Evolutionary conservation across 176 grass and related monocot species (phyloP), one percentile per base, ranked within the genome.

Genomic region (Oryza australiensis): DNA sequence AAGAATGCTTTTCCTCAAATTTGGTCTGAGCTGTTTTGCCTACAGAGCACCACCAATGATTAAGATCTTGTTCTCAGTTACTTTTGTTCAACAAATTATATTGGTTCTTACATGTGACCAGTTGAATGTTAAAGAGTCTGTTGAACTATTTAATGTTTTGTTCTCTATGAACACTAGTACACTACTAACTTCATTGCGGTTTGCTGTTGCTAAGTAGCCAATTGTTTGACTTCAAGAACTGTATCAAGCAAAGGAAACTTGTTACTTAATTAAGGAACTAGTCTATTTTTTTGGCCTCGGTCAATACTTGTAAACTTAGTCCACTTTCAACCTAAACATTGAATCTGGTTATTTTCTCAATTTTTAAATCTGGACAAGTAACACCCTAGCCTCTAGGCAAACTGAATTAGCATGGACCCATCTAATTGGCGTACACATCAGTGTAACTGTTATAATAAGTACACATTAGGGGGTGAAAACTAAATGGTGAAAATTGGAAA

Each of bases 1-100:
- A 74, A 34, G 5, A 72, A 67, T 42, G 29, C 40, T 78, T 83
- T 87, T 75, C 32, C 45, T 84, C 11, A 9, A 68, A 40, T 75
- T 11, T 59, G 16, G 3, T 62, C 37, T 38, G 5, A 46, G n/a
- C 34, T 60, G 0, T 46, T 67, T 71, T 57, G 13, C 41, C 26
- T 82, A 64, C 43, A 35, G 7, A 24, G 22, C 10, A 45, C 28
- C 53, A 46, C 9, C 69, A 80, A 76, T 86, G 11, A 27, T 38
- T 33, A 72, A 70, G 8, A 11, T 87, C 26, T 71, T n/a, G 28
- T 89, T 75, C 27, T 46, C 62, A 42, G 37, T 37, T 85, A 46
- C 28, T 41, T 49, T 42, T 73, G 7, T 72, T 32, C 26, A 72
- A 42, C 41, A 73, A 73, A 27, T 46, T 78, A 67, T 80, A 37